Conservation (phyloP, 495 filamentous ascomycete genomes). For the Lineolata rhizophorae region DNA sequence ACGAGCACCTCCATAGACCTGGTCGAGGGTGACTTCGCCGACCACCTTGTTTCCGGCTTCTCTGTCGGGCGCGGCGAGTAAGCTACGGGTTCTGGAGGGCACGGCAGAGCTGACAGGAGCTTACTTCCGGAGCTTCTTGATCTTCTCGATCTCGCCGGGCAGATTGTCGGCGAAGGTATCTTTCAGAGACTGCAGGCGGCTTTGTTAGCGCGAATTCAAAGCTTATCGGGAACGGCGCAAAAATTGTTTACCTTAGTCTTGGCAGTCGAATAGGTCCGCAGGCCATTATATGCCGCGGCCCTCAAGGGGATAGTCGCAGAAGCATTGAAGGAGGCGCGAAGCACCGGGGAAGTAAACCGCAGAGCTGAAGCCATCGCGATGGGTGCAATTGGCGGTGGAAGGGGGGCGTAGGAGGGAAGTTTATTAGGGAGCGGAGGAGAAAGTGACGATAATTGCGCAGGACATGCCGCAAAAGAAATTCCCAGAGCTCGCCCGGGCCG, state of each 20-base stretch:
- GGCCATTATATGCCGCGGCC: conserved; percentile 55
- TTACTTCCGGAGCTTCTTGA: conserved; percentile 93
- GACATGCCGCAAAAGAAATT: conserved; percentile 2
- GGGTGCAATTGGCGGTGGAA: conserved; percentile 11
- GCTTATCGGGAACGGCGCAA: too few relatives aligned
- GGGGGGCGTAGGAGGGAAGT: conserved; percentile 12
- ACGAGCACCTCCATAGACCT: conserved; percentile 97
- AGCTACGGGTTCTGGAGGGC: too few relatives aligned
- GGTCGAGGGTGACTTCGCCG: conserved; percentile 95
- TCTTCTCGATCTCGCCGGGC: conserved; percentile 91
- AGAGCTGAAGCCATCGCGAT: conserved; percentile 56
- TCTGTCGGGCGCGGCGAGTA: too few relatives aligned
- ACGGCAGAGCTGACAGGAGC: too few relatives aligned
- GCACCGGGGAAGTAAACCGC: conserved; percentile 49
- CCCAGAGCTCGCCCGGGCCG: too few relatives aligned
- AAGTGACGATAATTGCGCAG: conserved; percentile 3
- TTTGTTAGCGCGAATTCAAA: too few relatives aligned
- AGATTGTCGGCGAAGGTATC: conserved; percentile 93
- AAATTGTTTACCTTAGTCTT: conserved; percentile 81
- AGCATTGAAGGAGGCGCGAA: conserved; percentile 43
- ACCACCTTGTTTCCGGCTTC: conserved; percentile 86
- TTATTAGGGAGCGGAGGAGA: conserved; percentile 4
- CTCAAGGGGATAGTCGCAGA: conserved; percentile 30
- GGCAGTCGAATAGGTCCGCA: conserved; percentile 66
- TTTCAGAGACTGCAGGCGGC: conserved; percentile 65